Base-by-base conservation (phyloP, 495 filamentous ascomycete species). In the Neurospora tetrasperma region DNA sequence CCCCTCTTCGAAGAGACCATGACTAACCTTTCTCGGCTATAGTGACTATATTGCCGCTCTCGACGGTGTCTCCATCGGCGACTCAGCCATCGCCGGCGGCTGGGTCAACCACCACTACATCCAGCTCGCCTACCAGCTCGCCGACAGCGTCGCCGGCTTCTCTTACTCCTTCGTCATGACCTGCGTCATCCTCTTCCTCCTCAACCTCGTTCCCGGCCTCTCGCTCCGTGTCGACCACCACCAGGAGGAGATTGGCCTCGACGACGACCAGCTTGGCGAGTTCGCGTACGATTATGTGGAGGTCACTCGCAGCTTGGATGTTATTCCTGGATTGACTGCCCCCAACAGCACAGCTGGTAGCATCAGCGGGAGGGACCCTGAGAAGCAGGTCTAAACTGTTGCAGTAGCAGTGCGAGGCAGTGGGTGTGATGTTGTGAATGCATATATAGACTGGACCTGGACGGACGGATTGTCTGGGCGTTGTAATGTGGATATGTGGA, bases 271-370 rank as follows among this genome's bases (percentile, higher is more conserved):
- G 85, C 95, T 98, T 79, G 96, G 96, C 79, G 96, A 99, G 84
- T 99, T 98, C 82, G 96, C 96, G 46, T 99, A 99, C 80, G 96
- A 99, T 82, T 99, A 97, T 76, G 96, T 99, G 75, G 96, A 99
- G 84, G 85, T 98, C 73, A 92, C 88, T 38, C 90, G 96, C 73
- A 93, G 97, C 75, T 89, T 97, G 27, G 74, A 73, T 62, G 68
- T 75, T 41, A 18, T 76, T n/a, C 62, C 70, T 31, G 73, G 69
- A 3, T 8, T 69, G 35, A 72, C 72, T 42, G 48, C 75, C 11
- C 72, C 74, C 31, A 76, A 76, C 72, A 75, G 77, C 31, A 43
- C 73, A 0, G 40, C 39, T 3, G 74, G 59, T 42, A 80, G 78
- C 73, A 70, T 81, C 70, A 81, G 79, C 73, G 76, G 70, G 35